Conservation (phyloP, 1,284 basidiomycete species). For the Ceratobasidium sp. region DNA sequence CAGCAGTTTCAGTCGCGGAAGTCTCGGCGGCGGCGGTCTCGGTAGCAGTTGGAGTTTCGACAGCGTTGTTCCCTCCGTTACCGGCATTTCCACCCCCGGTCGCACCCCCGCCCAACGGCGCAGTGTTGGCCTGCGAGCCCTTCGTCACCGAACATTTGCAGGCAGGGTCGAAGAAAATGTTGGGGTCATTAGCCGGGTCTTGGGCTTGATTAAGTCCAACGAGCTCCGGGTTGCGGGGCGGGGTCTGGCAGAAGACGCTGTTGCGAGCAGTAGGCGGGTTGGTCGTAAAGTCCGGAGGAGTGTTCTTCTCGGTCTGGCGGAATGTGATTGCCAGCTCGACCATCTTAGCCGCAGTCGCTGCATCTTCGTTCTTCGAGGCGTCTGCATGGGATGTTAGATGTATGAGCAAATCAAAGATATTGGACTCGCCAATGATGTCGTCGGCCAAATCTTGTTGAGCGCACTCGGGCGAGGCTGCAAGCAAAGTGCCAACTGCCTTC, state of each 20-base stretch:
- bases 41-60: constrained; percentile 41
- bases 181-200: constrained; percentile 40
- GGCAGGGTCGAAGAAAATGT: constrained; percentile 50
- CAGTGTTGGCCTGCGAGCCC: constrained; percentile 51
- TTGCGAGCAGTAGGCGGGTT: constrained; percentile 54
- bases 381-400: constrained; percentile 48
- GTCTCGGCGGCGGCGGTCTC: constrained; percentile 38
- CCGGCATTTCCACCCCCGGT: background rate
- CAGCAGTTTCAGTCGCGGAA: constrained; percentile 6
- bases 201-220: constrained; percentile 65
- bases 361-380: constrained; percentile 49
- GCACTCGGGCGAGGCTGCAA: constrained; percentile 62
- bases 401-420: constrained; percentile 2
- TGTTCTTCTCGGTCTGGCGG: constrained; percentile 68
- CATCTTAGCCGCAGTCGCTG: constrained; percentile 40
- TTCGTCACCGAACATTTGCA: constrained; percentile 42
- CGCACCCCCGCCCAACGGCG: constrained; percentile 51
- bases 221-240: constrained; percentile 58
- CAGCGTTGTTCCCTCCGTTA: constrained; percentile 20
- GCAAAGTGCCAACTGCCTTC: constrained; percentile 59
- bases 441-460: constrained; percentile 68
- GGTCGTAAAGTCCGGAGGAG: constrained; percentile 63
- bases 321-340: constrained; percentile 61
- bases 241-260: constrained; percentile 59
- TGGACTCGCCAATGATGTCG: constrained; percentile 59